Evolutionary conservation across 2,329 filamentous ascomycete species (phyloP).

Genomic region (Trichoderma harzianum): DNA sequence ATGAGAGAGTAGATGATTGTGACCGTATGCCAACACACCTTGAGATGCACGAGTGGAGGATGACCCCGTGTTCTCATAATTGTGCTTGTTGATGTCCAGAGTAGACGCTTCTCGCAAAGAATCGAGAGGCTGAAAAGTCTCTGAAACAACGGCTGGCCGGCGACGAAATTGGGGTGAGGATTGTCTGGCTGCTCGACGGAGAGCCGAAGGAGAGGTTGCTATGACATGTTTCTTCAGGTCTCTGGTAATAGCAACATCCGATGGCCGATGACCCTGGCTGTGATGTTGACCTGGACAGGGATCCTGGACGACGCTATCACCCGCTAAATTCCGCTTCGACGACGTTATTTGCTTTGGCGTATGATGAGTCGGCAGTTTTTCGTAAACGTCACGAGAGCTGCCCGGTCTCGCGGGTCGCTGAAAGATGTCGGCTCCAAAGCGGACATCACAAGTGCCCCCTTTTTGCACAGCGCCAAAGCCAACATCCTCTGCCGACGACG

Average conservation of each 20-base stretch:
- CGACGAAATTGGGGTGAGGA: conserved; percentile 24
- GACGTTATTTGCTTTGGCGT: conserved; percentile 22
- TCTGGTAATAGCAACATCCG: neutral
- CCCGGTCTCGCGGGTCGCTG: neutral
- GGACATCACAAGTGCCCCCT: neutral
- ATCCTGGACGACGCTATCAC: conserved; percentile 21
- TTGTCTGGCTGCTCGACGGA: conserved; percentile 17
- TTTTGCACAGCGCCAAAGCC: conserved; percentile 20
- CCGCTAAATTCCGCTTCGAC: conserved; percentile 13
- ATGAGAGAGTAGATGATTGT: neutral
- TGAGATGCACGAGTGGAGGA: neutral
- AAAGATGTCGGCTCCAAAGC: neutral
- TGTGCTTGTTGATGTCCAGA: neutral
- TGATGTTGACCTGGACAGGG: conserved; percentile 19
- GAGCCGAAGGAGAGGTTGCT: conserved; percentile 18
- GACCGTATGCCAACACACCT: conserved; percentile 14
- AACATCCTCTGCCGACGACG: neutral
- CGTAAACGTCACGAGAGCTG: conserved; percentile 25
- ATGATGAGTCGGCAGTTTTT: conserved; percentile 28
- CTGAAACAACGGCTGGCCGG: conserved; percentile 31
- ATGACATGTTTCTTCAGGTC: conserved; percentile 15
- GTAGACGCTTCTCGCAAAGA: conserved; percentile 31
- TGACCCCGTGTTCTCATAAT: conserved; percentile 2
- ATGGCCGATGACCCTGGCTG: conserved; percentile 9
- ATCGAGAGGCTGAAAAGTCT: conserved; percentile 35